Evolutionary conservation across 108 stramenopile genomes (phyloP), one percentile per base, ranked within the genome.

Genomic region (Cyclotella choctawhatcheeana): DNA sequence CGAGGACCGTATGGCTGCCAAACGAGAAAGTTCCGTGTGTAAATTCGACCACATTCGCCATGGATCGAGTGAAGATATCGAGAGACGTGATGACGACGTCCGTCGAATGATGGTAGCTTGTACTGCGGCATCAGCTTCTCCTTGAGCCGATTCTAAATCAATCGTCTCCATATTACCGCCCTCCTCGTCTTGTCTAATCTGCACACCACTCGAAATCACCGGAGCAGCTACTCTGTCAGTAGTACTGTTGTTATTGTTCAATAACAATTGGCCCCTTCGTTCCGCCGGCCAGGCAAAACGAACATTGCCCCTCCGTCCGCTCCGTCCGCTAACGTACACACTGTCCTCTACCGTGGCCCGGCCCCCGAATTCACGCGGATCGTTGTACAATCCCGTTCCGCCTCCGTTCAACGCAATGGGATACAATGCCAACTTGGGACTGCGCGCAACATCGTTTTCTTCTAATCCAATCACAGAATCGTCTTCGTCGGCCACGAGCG

Each of bases 341-440:
- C 45, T 62, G 58, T 21, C 61, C 67, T 53, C 51, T 5, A 17
- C n/a, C 24, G 18, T 43, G 33, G 12, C 29, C 44, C 55, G 52
- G 2, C 66, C 44, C 8, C 65, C 82, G 58, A 74, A 82, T 33
- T 79, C 77, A 21, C 82, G 34, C 12, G 82, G 82, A 69, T 82
- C 82, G 33, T 58, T 34, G 56, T 82, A 82, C 73, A 82, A 53
- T 27, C 82, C 82, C 30, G 73, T 69, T 47, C 82, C 77, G 24
- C 82, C 82, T 13, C 82, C 82, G 43, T 82, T 82, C 51, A 82
- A 44, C 50, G 82, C 82, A 56, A 82, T 82, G 0, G 82, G 82
- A 69, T 82, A 82, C 22, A 82, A 55, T 33, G 82, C 82, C 58
- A 79, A 53, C n/a, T 43, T 64, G 13, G 67, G 34, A 33, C 60